Base-by-base conservation (phyloP, 768 basidiomycete genomes). In the Porphyrellus cyaneotinctus region DNA sequence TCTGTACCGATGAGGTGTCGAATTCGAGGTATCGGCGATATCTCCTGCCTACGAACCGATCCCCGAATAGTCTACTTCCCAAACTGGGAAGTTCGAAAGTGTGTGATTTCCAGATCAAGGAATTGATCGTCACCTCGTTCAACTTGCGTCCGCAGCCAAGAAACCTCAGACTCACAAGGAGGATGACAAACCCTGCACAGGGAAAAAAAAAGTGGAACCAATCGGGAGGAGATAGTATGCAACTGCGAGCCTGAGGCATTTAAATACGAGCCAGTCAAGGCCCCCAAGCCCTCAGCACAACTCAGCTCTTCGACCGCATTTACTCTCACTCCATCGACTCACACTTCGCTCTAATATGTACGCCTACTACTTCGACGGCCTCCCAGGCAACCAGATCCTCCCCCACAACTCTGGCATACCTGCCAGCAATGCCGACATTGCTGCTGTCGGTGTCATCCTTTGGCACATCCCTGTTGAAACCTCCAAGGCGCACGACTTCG, bases 381-480 rank as follows among this genome's bases (percentile, higher is more conserved):
- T 80, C 28, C 78, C 84, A 0, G 88, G 85, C 26, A 91, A 95
- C 70, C 92, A 93, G 64, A 83, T 88, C 32, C 79, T 88, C 6
- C 80, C 78, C 0, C 93, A 97, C 71, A 82, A 93, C 68, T 86
- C 79, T 17, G 75, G 78, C 18, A 77, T 72, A n/a, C 72, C 80
- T 1, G 84, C 89, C 22, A 63, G 77, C 0, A 51, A 67, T 8
- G 72, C 76, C 10, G 72, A 70, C 7, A 79, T 97, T 32, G 57
- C 68, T 2, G 56, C 68, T 24, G 70, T 93, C 52, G 85, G 85
- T 1, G 82, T 95, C 46, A 77, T 79, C 51, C 76, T 82, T 63
- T 86, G 83, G 82, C 68, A 71, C 26, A 81, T 91, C 57, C 85
- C 88, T 0, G 73, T 87, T 20, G 79, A 83, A 2, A 75, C 50